Evolutionary conservation across 2,329 filamentous ascomycete species (phyloP).

Genomic region (Colletotrichum paranaense): DNA sequence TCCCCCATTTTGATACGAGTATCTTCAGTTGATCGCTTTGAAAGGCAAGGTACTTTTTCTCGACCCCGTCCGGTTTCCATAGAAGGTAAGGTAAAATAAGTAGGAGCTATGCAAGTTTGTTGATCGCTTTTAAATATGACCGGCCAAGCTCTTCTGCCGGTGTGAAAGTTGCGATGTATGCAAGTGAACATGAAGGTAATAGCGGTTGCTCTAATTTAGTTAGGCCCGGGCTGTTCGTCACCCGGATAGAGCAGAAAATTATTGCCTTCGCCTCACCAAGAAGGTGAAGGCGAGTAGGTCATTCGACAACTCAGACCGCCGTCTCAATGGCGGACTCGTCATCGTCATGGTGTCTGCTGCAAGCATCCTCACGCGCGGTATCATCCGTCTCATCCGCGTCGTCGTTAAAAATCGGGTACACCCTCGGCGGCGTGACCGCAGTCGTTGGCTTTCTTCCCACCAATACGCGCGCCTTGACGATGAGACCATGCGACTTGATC

Average conservation of each 20-base stretch:
- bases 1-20: background rate
- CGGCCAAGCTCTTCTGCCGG: conserved; percentile 15
- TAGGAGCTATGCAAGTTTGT: conserved; percentile 11
- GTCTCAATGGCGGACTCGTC: conserved; percentile 2
- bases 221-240: conserved; percentile 17
- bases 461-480: conserved; percentile 60
- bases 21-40: background rate
- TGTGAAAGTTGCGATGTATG: conserved; percentile 16
- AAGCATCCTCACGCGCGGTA: conserved; percentile 29
- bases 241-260: conserved; percentile 17
- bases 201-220: conserved; percentile 25
- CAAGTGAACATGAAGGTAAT: conserved; percentile 24
- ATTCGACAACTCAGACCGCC: background rate
- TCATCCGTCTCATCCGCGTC: conserved; percentile 35
- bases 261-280: background rate
- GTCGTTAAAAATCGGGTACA: conserved; percentile 9
- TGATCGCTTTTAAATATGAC: background rate
- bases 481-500: conserved; percentile 53
- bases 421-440: background rate
- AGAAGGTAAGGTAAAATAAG: background rate
- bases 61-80: background rate
- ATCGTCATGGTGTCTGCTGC: conserved; percentile 4
- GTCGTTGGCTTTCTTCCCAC: conserved; percentile 60
- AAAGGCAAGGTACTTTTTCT: background rate
- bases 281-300: too few relatives aligned